phyloP scores from a whole-genome alignment of 2,329 filamentous ascomycete genomes.

The Lachnellula hyalina region DNA sequence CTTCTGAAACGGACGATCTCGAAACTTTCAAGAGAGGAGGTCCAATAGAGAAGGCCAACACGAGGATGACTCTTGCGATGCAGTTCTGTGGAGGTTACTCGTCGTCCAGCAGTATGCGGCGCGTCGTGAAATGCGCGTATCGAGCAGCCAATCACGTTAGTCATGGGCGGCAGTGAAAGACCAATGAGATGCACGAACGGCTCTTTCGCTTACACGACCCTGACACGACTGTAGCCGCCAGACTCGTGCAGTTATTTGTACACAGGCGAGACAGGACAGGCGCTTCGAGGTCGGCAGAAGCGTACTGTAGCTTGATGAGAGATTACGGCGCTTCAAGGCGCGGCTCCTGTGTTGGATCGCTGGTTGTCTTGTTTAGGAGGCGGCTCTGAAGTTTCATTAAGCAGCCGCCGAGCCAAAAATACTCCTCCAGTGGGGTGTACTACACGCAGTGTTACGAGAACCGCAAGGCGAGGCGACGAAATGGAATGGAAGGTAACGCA shows the following conservation, averaged over 20 bases:
- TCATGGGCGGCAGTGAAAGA: not conserved
- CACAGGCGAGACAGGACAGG: conserved; percentile 6
- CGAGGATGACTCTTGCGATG: conserved; percentile 18
- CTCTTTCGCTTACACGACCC: conserved; percentile 24
- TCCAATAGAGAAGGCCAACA: conserved; percentile 16
- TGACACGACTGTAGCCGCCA: conserved; percentile 25
- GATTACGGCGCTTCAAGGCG: conserved; percentile 20
- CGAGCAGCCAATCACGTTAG: not conserved
- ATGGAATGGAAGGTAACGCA: not conserved
- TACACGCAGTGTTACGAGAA: not conserved
- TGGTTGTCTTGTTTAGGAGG: not conserved
- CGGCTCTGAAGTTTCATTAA: conserved; percentile 8
- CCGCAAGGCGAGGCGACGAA: not conserved
- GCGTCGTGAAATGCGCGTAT: conserved; percentile 24
- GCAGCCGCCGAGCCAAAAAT: conserved; percentile 7
- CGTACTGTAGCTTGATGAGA: conserved; percentile 6
- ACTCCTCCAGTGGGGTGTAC: conserved; percentile 11
- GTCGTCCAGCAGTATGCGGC: conserved; percentile 20
- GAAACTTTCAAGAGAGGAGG: conserved; percentile 21
- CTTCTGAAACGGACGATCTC: conserved; percentile 24
- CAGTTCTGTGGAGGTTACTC: conserved; percentile 9
- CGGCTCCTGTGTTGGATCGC: conserved; percentile 2
- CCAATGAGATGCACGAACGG: conserved; percentile 18
- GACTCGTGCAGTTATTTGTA: conserved; percentile 6
- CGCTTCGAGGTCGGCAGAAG: conserved; percentile 24